These are phyloP conservation scores for Pythium monospermum DNA, from an alignment of 352 stramenopile species.

Conservation along the genomic window DNA sequence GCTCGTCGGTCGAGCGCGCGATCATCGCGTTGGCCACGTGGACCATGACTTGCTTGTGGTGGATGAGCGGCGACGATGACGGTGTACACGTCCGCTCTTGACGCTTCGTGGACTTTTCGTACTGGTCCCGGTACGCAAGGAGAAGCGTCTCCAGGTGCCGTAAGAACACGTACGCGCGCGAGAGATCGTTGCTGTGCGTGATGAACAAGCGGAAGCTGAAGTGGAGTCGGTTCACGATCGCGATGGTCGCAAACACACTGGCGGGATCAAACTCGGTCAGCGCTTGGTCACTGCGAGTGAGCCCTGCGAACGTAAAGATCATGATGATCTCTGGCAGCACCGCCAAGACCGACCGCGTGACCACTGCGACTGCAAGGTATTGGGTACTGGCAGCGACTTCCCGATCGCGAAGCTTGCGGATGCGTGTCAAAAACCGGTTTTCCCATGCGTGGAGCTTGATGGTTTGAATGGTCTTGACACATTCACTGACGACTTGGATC, in stretches of 20 bases:
- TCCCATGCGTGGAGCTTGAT: conserved; percentile 26
- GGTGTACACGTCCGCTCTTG: conserved; percentile 8
- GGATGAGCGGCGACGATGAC: conserved; percentile 5
- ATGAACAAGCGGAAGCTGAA: conserved; percentile 15
- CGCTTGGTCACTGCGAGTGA: conserved; percentile 11
- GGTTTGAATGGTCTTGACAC: conserved; percentile 23
- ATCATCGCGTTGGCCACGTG: conserved; percentile 17
- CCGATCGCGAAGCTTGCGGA: conserved; percentile 3
- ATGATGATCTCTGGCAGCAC: conserved; percentile 21
- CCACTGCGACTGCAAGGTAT: conserved; percentile 11
- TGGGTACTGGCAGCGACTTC: conserved; percentile 10
- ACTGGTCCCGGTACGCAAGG: background rate
- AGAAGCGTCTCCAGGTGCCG: conserved; percentile 8
- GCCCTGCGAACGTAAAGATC: conserved; percentile 20
- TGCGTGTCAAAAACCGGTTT: conserved; percentile 8
- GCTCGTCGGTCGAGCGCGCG: conserved; percentile 11
- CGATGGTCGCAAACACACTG: conserved; percentile 16
- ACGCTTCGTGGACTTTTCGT: conserved; percentile 2
- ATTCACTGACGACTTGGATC: conserved; percentile 20
- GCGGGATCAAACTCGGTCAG: conserved; percentile 19
- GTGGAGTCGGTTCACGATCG: conserved; percentile 20
- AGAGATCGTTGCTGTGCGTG: conserved; percentile 10
- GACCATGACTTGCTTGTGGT: conserved; percentile 9
- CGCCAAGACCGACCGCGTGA: conserved; percentile 8
- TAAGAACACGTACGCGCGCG: conserved; percentile 10